Conservation (phyloP, 1,284 basidiomycete species). For the Cerrena zonata region DNA sequence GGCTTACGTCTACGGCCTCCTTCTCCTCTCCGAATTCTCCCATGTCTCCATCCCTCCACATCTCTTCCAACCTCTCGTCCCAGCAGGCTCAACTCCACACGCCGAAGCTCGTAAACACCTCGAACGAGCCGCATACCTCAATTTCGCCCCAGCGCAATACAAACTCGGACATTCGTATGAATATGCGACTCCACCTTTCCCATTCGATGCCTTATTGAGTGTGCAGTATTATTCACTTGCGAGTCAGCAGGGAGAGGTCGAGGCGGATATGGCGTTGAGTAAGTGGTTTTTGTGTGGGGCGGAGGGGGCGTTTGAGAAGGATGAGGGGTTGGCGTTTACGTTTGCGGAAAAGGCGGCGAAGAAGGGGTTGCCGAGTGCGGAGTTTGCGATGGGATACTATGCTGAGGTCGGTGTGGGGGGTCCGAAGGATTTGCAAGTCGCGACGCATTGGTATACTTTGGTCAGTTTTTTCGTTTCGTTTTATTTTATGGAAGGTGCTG, state of each 20-base stretch:
- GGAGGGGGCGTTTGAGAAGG: constrained; percentile 79
- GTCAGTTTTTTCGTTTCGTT: constrained; percentile 30
- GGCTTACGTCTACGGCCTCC: constrained; percentile 78
- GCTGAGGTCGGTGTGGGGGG: constrained; percentile 75
- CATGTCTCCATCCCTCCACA: constrained; percentile 50
- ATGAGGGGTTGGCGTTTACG: constrained; percentile 79
- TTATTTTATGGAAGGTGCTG: constrained; percentile 4
- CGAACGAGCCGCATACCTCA: constrained; percentile 80
- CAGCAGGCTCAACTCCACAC: constrained; percentile 33
- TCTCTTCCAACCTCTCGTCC: constrained; percentile 49
- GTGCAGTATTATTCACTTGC: constrained; percentile 91
- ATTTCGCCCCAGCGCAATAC: constrained; percentile 86
- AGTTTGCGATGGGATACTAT: constrained; percentile 95
- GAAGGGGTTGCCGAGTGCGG: constrained; percentile 75
- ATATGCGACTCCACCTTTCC: constrained; percentile 80
- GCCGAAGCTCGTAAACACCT: constrained; percentile 54
- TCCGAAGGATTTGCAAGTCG: constrained; percentile 57
- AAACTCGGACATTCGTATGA: constrained; percentile 91
- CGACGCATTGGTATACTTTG: constrained; percentile 66
- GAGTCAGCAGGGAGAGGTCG: constrained; percentile 78
- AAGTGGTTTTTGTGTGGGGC: constrained; percentile 94
- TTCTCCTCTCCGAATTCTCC: constrained; percentile 76
- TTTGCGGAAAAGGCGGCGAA: constrained; percentile 90
- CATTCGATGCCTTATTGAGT: constrained; percentile 83
- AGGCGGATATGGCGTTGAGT: constrained; percentile 92